phyloP scores from a whole-genome alignment of 306 rosid species.

The Potentilla sterilis region DNA sequence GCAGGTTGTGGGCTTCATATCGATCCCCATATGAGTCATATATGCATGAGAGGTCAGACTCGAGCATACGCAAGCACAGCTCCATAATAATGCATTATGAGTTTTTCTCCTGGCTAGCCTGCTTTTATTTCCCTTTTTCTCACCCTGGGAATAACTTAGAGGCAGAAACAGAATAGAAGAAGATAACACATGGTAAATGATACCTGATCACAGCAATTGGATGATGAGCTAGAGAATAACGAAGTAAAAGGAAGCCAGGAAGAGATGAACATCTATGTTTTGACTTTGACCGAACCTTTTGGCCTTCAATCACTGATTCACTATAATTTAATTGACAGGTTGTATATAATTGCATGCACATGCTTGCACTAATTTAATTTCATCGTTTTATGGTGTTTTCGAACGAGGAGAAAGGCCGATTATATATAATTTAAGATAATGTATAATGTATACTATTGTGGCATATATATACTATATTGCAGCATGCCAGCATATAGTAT shows the following conservation, averaged over 20 bases:
- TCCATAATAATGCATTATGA: background rate
- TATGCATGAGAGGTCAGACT: background rate
- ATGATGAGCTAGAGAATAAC: background rate
- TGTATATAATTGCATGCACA: slow-evolving; percentile 22
- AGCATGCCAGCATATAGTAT: too few relatives aligned
- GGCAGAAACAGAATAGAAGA: background rate
- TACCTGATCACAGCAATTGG: background rate
- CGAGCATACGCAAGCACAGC: background rate
- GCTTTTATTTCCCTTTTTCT: background rate
- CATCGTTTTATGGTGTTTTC: slow-evolving; percentile 24
- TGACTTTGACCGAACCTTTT: slow-evolving; percentile 13
- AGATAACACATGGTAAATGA: background rate
- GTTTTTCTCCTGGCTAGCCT: background rate
- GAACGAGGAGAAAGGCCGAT: background rate
- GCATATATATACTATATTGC: background rate
- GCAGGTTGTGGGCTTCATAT: background rate
- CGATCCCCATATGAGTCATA: background rate
- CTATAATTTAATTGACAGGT: background rate
- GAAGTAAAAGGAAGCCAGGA: background rate
- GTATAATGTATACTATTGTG: background rate
- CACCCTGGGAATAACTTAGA: background rate
- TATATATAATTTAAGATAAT: background rate
- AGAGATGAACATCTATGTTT: background rate
- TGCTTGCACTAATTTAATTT: slow-evolving; percentile 20
- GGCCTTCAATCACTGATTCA: background rate